Conservation (phyloP, 306 rosid species). For the Prinsepia uniflora region DNA sequence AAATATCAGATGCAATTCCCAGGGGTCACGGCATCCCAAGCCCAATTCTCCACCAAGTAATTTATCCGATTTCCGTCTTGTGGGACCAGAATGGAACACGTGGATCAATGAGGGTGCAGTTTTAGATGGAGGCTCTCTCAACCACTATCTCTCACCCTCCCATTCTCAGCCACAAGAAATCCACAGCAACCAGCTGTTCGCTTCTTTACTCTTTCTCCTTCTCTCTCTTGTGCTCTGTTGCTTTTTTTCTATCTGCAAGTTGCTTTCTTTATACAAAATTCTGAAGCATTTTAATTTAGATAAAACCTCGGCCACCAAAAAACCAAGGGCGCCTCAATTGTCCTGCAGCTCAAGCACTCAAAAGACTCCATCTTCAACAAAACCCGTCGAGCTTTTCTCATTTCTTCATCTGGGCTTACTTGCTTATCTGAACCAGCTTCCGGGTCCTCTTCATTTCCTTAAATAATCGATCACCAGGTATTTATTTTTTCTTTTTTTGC, state of each 20-base stretch:
- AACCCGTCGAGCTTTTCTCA: background rate
- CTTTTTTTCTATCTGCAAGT: slow-evolving; percentile 9
- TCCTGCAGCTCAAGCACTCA: background rate
- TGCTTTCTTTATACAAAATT: background rate
- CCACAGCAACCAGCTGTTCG: background rate
- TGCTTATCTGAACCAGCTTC: slow-evolving; percentile 19
- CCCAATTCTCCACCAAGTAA: slow-evolving; percentile 6
- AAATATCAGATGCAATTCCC: background rate
- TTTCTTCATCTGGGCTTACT: slow-evolving; percentile 27
- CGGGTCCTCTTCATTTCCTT: slow-evolving; percentile 18
- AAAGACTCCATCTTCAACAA: slow-evolving; percentile 1
- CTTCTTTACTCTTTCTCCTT: background rate
- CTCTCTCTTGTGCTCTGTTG: background rate
- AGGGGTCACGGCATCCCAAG: slow-evolving; percentile 4
- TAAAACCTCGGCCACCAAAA: slow-evolving; percentile 11
- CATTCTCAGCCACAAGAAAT: slow-evolving; percentile 56
- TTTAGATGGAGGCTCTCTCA: slow-evolving; percentile 49
- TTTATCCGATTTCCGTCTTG: background rate
- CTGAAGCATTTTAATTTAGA: background rate
- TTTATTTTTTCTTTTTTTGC: background rate
- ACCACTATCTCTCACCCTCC: slow-evolving; percentile 42
- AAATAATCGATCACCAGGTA: slow-evolving; percentile 23
- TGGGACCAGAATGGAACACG: slow-evolving; percentile 23
- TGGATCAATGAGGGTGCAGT: slow-evolving; percentile 31
- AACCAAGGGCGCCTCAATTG: slow-evolving; percentile 28